A percentile compares a stretch with the other conserved stretches of the same genome.
phyloP scores from a whole-genome alignment of 1,284 basidiomycete species.

The Sporisorium graminicola region DNA sequence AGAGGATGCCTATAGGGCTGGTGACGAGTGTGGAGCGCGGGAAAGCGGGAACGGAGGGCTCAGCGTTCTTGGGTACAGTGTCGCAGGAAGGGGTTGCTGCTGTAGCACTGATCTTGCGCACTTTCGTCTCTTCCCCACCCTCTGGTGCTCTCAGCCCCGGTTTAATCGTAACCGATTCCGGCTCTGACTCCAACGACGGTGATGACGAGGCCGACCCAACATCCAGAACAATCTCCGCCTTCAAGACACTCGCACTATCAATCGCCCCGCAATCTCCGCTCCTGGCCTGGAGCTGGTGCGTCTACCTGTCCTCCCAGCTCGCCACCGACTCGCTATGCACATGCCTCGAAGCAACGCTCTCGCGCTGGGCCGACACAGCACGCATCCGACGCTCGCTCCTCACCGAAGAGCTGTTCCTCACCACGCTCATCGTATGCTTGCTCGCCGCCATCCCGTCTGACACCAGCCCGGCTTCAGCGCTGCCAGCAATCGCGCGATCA shows the following conservation, averaged over 20 bases:
- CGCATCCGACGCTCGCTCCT: slow-evolving; percentile 14
- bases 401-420: slow-evolving; percentile 74
- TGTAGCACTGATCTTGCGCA: neutral
- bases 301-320: slow-evolving; percentile 3
- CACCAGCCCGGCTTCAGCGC: slow-evolving; percentile 28
- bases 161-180: no score
- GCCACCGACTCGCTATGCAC: neutral
- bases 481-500: slow-evolving; percentile 70
- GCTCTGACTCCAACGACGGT: slow-evolving; percentile 7
- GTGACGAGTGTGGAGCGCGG: slow-evolving; percentile 18
- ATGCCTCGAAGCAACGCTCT: slow-evolving; percentile 13
- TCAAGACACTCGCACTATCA: slow-evolving; percentile 5
- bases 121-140: slow-evolving; percentile 8
- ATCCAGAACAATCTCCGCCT: neutral
- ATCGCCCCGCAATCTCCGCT: slow-evolving; percentile 14
- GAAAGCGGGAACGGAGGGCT: slow-evolving; percentile 22
- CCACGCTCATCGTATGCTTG: slow-evolving; percentile 78
- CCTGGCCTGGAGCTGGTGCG: slow-evolving; percentile 25
- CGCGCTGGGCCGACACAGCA: slow-evolving; percentile 15
- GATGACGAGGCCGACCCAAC: neutral
- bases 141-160: neutral
- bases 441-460: slow-evolving; percentile 68
- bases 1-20: neutral
- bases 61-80: slow-evolving; percentile 9
- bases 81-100: slow-evolving; percentile 19